Percentiles rank a stretch among this genome's conserved stretches.
These are phyloP conservation scores for Diaporthe batatas DNA, from an alignment of 2,329 filamentous ascomycete species.

Conservation along the genomic window DNA sequence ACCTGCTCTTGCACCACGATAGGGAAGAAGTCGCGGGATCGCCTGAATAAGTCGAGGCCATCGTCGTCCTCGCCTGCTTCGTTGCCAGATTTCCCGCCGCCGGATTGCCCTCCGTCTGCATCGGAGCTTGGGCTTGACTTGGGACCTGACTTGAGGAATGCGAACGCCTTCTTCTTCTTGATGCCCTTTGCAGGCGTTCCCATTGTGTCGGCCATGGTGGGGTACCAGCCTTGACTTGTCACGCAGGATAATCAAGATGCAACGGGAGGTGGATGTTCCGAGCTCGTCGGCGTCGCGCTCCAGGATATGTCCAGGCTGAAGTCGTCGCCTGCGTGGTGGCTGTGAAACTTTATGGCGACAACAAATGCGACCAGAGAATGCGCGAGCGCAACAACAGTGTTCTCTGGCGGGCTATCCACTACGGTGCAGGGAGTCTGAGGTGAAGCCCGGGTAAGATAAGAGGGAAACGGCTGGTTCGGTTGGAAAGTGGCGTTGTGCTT, in stretches of 20 bases:
- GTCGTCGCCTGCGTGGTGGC: background rate
- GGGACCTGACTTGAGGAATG: constrained; percentile 45
- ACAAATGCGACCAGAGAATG: background rate
- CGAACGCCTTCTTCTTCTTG: constrained; percentile 46
- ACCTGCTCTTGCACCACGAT: constrained; percentile 49
- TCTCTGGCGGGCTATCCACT: background rate
- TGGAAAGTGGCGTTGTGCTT: constrained; percentile 12
- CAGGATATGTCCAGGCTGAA: background rate
- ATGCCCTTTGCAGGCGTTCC: constrained; percentile 35
- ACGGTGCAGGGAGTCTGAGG: background rate
- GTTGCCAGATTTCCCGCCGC: constrained; percentile 6
- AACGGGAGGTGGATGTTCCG: background rate
- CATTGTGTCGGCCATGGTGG: constrained; percentile 32
- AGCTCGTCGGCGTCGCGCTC: background rate
- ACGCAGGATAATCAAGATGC: background rate
- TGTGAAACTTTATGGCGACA: background rate
- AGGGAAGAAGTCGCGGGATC: constrained; percentile 63
- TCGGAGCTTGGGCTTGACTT: constrained; percentile 4
- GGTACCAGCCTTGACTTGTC: background rate
- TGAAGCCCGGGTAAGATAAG: background rate
- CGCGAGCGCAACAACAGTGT: background rate
- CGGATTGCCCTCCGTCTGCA: background rate
- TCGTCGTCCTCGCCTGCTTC: constrained; percentile 46
- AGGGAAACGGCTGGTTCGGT: background rate
- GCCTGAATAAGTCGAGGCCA: constrained; percentile 63